Conservation (phyloP, 192 early-diverging fungal genomes). For the Coemansia asiatica region DNA sequence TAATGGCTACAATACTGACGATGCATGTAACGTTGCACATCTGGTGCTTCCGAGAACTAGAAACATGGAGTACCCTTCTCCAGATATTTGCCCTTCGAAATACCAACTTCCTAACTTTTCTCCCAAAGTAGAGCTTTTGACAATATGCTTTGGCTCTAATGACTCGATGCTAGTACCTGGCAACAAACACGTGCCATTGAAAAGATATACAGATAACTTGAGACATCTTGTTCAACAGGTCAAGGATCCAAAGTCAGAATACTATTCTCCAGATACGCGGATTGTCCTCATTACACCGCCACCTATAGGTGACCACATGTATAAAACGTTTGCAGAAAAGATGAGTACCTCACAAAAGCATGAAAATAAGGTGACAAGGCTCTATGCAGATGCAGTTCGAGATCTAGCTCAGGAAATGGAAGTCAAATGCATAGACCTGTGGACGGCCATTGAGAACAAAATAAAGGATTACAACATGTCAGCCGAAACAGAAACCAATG, state of each 20-base stretch:
- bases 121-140: slow-evolving; percentile 59
- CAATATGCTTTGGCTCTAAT: slow-evolving; percentile 83
- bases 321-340: slow-evolving; percentile 29
- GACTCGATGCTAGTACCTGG: slow-evolving; percentile 61
- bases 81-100: neutral
- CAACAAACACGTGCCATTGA: slow-evolving; percentile 64
- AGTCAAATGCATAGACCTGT: slow-evolving; percentile 33
- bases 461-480: slow-evolving; percentile 18
- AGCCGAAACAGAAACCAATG: slow-evolving; percentile 5
- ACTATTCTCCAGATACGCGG: slow-evolving; percentile 61
- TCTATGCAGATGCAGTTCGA: slow-evolving; percentile 56
- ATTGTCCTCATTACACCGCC: slow-evolving; percentile 75
- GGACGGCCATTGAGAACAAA: slow-evolving; percentile 44
- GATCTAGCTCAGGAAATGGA: slow-evolving; percentile 46
- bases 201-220: slow-evolving; percentile 62
- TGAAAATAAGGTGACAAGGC: slow-evolving; percentile 41
- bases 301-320: slow-evolving; percentile 59
- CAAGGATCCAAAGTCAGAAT: slow-evolving; percentile 51
- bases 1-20: slow-evolving; percentile 73
- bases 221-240: slow-evolving; percentile 60
- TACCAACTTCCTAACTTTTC: slow-evolving; percentile 2
- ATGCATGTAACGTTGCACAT: slow-evolving; percentile 57
- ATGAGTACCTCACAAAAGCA: slow-evolving; percentile 37
- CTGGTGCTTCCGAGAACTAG: slow-evolving; percentile 56
- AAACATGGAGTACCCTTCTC: neutral